Percentiles rank a stretch among this genome's conserved stretches.
phyloP scores from a whole-genome alignment of 208 protist species.

The Endotrypanum monterogeii region DNA sequence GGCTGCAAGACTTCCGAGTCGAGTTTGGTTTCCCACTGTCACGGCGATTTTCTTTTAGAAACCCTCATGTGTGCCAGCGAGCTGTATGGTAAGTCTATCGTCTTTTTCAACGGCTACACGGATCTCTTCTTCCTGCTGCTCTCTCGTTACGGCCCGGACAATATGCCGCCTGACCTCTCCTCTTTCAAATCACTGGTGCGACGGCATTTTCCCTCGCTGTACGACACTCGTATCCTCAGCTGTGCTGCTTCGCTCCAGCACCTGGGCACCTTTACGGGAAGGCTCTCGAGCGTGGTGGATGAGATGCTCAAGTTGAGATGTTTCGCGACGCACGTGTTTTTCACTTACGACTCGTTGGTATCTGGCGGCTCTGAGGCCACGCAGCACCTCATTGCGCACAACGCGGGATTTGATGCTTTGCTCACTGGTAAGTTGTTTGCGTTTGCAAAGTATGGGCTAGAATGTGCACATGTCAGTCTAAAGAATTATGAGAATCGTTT shows the following conservation, averaged over 20 bases:
- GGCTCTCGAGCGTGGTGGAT: constrained; percentile 40
- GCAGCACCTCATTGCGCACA: constrained; percentile 20
- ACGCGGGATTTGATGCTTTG: constrained; percentile 58
- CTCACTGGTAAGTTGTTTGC: constrained; percentile 63
- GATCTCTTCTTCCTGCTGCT: constrained; percentile 67
- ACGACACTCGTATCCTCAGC: constrained; percentile 64
- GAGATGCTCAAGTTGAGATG: constrained; percentile 22
- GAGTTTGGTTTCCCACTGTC: constrained; percentile 15
- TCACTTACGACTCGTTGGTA: constrained; percentile 13
- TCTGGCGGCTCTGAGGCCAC: constrained; percentile 15
- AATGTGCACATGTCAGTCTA: background rate
- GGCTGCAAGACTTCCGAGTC: background rate
- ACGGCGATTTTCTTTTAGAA: constrained; percentile 44
- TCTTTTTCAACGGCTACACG: constrained; percentile 66
- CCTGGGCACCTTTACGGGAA: constrained; percentile 40
- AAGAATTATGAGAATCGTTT: constrained; percentile 21
- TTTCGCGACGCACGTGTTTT: constrained; percentile 11
- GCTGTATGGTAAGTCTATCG: constrained; percentile 38
- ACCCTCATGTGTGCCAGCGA: constrained; percentile 47
- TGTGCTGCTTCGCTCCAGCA: constrained; percentile 42
- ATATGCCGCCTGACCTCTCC: constrained; percentile 28
- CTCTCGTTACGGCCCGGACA: constrained; percentile 27
- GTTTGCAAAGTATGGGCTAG: constrained; percentile 32
- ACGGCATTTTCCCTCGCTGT: constrained; percentile 56
- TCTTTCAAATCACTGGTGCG: constrained; percentile 54